Evolutionary conservation across 2,329 filamentous ascomycete genomes (phyloP), one percentile per base, ranked within the genome.

Genomic region (Epichloe hybrida): DNA sequence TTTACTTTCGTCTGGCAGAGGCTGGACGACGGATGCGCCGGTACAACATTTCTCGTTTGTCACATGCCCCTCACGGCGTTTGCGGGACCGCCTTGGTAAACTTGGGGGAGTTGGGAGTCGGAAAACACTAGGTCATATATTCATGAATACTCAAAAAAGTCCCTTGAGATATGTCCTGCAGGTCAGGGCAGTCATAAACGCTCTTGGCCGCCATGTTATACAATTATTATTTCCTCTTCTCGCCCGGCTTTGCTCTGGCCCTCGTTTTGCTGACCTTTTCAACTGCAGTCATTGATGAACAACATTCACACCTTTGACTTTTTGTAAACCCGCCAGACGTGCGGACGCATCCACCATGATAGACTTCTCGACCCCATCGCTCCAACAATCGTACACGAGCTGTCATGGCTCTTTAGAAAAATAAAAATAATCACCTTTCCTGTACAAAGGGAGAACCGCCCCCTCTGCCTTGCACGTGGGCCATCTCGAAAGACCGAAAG

Each of bases 21-120:
- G 9, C 31, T 11, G 8, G 31, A 31, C 31, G 31, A 11, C 3
- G 31, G 31, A 31, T 31, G 9, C 31, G 8, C 4, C 31, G 31
- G 31, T 9, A 31, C 31, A 31, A 8, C 3, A 31, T 31, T 31
- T 31, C 31, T 9, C 13, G 35, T 34, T 35, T 45, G 42, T 45
- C 15, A 43, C 13, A 13, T 36, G 17, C 34, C 9, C 11, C 9
- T 7, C 12, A 36, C 8, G 31, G 31, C 31, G 8, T 31, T 31
- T 11, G 31, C 31, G 31, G 31, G 31, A 31, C 8, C 31, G 58
- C 60, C 55, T 50, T 44, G 11, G 12, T 44, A 44, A 8, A 23
- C 52, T 56, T 31, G 31, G 31, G 63, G 63, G 61, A 56, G 62
- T 59, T 59, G 53, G 53, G 53, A 59, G 55, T 58, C 23, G 9